Percentiles rank a stretch among this genome's conserved stretches.
Conservation (phyloP, 2,329 filamentous ascomycete species). For the Diaporthe amygdali region DNA sequence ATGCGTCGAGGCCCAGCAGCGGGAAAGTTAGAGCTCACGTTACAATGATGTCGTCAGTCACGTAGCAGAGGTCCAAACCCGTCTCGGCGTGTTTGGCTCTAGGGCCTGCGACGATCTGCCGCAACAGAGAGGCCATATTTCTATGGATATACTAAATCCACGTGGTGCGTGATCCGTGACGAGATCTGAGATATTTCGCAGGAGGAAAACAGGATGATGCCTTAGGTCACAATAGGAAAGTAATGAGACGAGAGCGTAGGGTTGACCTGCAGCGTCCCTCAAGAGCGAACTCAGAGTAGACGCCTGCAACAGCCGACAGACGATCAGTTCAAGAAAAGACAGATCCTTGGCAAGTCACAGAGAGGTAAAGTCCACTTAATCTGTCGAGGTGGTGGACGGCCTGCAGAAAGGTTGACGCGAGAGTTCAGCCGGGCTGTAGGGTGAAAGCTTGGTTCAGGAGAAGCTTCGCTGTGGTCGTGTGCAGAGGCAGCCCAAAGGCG, state of each 20-base stretch:
- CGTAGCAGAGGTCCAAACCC: slow-evolving; percentile 92
- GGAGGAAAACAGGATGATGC: not conserved
- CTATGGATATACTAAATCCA: not conserved
- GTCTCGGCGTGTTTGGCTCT: slow-evolving; percentile 84
- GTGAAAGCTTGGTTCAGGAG: not conserved
- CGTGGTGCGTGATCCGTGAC: not conserved
- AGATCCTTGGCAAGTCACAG: not conserved
- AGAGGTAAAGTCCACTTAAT: no score
- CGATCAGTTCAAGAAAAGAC: not conserved
- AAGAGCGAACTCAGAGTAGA: not conserved
- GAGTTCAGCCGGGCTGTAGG: not conserved
- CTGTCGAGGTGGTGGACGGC: not conserved
- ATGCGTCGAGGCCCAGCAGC: not conserved
- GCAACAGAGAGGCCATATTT: slow-evolving; percentile 75
- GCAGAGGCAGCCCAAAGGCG: not conserved
- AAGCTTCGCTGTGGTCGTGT: not conserved
- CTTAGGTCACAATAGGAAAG: not conserved
- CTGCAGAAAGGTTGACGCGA: not conserved
- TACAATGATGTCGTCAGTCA: slow-evolving; percentile 78
- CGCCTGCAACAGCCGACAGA: not conserved
- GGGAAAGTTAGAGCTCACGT: slow-evolving; percentile 48
- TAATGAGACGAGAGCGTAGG: not conserved
- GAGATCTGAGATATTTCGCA: no score
- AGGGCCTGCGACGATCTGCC: slow-evolving; percentile 90
- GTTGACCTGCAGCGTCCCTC: not conserved